Evolutionary conservation across 2,329 filamentous ascomycete genomes (phyloP), one percentile per base, ranked within the genome.

Genomic region (Aspergillus intermedius): DNA sequence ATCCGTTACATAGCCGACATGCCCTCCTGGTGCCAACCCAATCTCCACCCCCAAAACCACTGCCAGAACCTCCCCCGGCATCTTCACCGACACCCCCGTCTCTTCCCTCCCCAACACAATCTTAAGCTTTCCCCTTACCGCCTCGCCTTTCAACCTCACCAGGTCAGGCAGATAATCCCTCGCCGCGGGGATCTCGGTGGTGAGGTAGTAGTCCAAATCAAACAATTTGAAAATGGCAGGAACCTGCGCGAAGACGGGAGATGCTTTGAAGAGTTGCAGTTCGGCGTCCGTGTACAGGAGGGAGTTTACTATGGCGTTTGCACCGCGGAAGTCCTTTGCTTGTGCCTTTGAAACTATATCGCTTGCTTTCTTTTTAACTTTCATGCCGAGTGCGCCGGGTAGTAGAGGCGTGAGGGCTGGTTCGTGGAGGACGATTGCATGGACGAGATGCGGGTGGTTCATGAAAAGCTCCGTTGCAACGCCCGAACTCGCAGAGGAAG

Each of bases 61-160:
- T 19, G 85, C 74, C 0, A 65, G 59, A 22, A 75, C 63, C 0
- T 75, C 65, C 42, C 75, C 74, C 2, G 66, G 68, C 17, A 76
- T 62, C 21, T 69, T 76, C 4, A 83, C 58, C 0, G 78, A 72
- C 2, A 81, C 56, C 0, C 82, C 81, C 49, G 83, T 82, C 59
- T 85, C 81, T 3, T 22, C 37, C 10, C 19, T 17, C 6, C 17
- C 37, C 5, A 12, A 4, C 4, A 84, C 66, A 50, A 85, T 71
- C 9, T 77, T 75, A 52, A 77, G 68, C 59, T 85, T 85, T 46
- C 74, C 71, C 13, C 75, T 63, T 46, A 10, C 37, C 9, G 15
- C 34, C 6, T 37, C 12, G 12, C 5, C 34, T 3, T 17, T 35
- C 52, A 1, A 85, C 67, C 0, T 80, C 79, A 0, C 74, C 56